Evolutionary conservation across 2,329 filamentous ascomycete genomes (phyloP), one percentile per base, ranked within the genome.

Genomic region (Tolypocladium sp.): DNA sequence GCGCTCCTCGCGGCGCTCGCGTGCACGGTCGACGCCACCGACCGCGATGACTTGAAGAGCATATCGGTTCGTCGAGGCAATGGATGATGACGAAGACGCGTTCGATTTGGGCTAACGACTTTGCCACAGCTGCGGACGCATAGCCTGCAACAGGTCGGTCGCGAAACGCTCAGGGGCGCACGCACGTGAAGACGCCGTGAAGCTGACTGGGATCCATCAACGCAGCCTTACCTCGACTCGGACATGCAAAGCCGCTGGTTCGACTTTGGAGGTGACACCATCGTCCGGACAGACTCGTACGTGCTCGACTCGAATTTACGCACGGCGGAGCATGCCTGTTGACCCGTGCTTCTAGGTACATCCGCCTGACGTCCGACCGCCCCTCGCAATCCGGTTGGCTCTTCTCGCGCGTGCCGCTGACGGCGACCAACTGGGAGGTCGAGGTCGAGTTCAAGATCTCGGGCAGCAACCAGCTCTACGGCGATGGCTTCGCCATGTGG

Each of bases 211-310:
- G 44, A 37, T 22, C 57, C 25, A 22, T 33, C 13, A 37, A 20
- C 57, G 63, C 71, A 97, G 89, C 94, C 94, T 63, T 99, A 97
- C 77, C 86, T 99, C 68, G 94, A 99, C 77, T 94, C 92, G 62
- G 94, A 97, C 75, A 92, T 97, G 88, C 90, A 95, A 78, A 96
- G 91, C 78, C 88, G 94, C 72, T 99, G 94, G 93, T 99, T 93
- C 77, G 94, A 99, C 78, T 99, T 95, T 83, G 94, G 94, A 72
- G 94, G 93, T 71, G 92, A 96, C 77, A 91, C 93, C 46, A 88
- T 99, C 68, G 83, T 97, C 68, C 80, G 85, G 67, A 86, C 85
- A 64, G 85, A 88, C 71, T 82, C 82, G 85, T 88, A 84, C 64
- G 82, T 75, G 63, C 51, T 49, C 37, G 58, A 62, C 38, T 2